Conservation (phyloP, 768 basidiomycete species). For the Panaeolus papilionaceus region DNA sequence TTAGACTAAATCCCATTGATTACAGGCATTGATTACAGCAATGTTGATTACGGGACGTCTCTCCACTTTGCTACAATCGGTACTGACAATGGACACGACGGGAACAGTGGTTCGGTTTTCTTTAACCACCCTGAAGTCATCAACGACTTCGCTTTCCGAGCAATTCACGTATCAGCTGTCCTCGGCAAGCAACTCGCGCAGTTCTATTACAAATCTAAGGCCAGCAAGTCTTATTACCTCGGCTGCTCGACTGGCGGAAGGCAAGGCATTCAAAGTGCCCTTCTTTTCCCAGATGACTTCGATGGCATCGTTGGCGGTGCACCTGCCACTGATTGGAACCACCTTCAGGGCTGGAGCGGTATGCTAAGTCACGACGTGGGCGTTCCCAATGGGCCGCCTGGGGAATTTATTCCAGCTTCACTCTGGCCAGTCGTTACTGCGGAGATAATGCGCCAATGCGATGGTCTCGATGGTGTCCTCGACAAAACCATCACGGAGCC, state of each 20-base stretch:
- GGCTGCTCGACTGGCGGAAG: slow-evolving; percentile 1
- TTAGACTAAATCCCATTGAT: not conserved
- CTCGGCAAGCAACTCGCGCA: not conserved
- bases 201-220: not conserved
- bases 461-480: not conserved
- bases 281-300: not conserved
- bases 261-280: not conserved
- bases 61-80: not conserved
- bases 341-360: not conserved
- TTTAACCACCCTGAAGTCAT: not conserved
- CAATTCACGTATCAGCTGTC: not conserved
- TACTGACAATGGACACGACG: not conserved
- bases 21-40: not conserved
- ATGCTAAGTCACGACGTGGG: not conserved
- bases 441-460: slow-evolving; percentile 3
- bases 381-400: not conserved
- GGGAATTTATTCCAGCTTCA: not conserved
- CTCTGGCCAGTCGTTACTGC: not conserved
- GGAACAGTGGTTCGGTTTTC: not conserved
- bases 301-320: not conserved
- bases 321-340: not conserved
- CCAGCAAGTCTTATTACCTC: not conserved
- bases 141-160: not conserved
- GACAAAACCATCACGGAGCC: not conserved
- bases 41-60: not conserved